Conservation (phyloP, 768 basidiomycete genomes). For the Tricholoma sp. region DNA sequence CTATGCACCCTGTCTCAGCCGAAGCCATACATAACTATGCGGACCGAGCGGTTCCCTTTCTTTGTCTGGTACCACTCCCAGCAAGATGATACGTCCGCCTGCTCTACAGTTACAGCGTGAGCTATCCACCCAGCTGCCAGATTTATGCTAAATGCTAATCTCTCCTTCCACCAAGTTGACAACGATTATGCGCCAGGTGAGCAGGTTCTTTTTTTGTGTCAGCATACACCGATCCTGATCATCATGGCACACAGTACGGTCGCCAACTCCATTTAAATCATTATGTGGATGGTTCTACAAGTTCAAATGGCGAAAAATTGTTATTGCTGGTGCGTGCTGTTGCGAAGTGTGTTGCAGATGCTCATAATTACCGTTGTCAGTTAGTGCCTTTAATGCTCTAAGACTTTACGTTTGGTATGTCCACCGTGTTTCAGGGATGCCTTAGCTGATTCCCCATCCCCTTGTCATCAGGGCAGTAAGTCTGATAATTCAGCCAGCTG, state of each 20-base stretch:
- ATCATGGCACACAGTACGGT: slow-evolving; percentile 3
- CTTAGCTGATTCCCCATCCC: background rate
- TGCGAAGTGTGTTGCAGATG: background rate
- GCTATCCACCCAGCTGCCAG: slow-evolving; percentile 6
- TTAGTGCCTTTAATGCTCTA: slow-evolving; percentile 35
- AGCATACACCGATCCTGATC: background rate
- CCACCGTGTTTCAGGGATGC: background rate
- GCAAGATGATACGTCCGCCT: slow-evolving; percentile 34
- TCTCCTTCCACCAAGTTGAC: background rate
- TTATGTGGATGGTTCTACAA: slow-evolving; percentile 34
- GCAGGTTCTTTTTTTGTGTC: background rate
- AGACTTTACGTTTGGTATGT: slow-evolving; percentile 35
- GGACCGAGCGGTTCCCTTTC: slow-evolving; percentile 15
- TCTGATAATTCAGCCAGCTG: background rate
- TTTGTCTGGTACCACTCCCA: slow-evolving; percentile 38
- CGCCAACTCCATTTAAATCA: slow-evolving; percentile 18
- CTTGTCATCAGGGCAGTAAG: slow-evolving; percentile 21
- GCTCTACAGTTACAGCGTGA: slow-evolving; percentile 37
- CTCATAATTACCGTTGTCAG: slow-evolving; percentile 14
- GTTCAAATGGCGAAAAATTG: slow-evolving; percentile 36
- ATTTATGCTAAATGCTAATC: background rate
- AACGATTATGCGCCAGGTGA: background rate
- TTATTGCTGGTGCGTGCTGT: slow-evolving; percentile 29
- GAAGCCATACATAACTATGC: slow-evolving; percentile 2
- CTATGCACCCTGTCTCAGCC: background rate